Conservation (phyloP, 768 basidiomycete species). For the Daedaleopsis nitida region DNA sequence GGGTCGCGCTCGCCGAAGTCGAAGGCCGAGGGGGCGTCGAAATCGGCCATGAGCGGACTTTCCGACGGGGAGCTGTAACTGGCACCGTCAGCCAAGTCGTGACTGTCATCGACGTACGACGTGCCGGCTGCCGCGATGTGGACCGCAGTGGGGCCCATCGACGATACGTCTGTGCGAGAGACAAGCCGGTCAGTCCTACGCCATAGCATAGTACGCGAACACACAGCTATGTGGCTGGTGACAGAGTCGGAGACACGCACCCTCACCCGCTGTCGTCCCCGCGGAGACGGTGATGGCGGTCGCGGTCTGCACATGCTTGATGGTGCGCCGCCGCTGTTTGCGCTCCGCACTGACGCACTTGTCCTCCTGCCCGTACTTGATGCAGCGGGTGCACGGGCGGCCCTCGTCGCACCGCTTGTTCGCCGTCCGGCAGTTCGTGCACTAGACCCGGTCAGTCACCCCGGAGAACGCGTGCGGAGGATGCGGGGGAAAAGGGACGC, state of each 20-base stretch:
- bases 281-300: neutral
- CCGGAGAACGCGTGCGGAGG: neutral
- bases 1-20: neutral
- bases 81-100: neutral
- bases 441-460: conserved; percentile 3
- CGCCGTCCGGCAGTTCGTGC: conserved; percentile 10
- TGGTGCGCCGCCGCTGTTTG: neutral
- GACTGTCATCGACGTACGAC: neutral
- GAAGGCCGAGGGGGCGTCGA: neutral
- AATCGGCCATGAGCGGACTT: neutral
- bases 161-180: neutral
- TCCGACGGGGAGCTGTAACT: neutral
- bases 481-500: neutral
- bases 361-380: neutral
- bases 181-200: neutral
- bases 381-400: conserved; percentile 10
- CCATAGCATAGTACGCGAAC: neutral
- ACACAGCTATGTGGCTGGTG: too few species aligned
- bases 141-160: neutral
- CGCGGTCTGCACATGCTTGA: neutral
- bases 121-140: neutral
- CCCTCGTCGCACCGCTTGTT: conserved; percentile 15
- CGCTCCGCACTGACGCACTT: conserved; percentile 6
- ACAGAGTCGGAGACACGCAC: neutral
- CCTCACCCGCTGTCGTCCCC: neutral